Evolutionary conservation across 495 filamentous ascomycete genomes (phyloP).

Genomic region (Durotheca rogersii): DNA sequence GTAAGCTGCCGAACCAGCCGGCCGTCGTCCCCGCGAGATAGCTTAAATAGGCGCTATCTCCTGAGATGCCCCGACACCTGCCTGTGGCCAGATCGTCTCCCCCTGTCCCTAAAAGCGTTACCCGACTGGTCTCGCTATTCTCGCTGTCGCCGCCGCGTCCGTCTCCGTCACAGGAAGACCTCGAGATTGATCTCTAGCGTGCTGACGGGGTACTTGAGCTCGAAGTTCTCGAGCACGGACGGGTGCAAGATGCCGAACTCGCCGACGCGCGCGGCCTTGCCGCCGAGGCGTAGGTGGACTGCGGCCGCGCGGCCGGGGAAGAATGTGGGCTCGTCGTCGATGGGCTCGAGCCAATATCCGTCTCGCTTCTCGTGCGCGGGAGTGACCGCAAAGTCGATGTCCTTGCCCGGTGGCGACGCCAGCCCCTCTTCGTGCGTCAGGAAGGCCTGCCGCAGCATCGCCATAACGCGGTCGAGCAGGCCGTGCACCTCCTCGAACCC

Average conservation of each 20-base stretch:
- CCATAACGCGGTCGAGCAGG: slow-evolving; percentile 84
- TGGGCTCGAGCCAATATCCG: slow-evolving; percentile 90
- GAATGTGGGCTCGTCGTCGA: slow-evolving; percentile 81
- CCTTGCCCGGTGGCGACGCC: slow-evolving; percentile 40
- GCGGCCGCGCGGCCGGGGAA: slow-evolving; percentile 86
- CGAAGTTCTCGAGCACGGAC: slow-evolving; percentile 88
- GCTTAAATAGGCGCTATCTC: no score
- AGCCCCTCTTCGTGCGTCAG: slow-evolving; percentile 72
- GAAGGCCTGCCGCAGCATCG: slow-evolving; percentile 86
- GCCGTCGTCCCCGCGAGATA: no score
- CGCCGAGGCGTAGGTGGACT: slow-evolving; percentile 69
- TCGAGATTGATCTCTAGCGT: slow-evolving; percentile 95
- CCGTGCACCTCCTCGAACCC: slow-evolving; percentile 98
- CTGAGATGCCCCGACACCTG: no score
- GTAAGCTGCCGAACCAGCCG: no score
- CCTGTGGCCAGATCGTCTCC: no score
- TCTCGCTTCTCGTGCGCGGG: slow-evolving; percentile 55
- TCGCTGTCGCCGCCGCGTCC: no score
- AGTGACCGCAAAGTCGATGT: slow-evolving; percentile 48
- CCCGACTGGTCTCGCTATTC: no score
- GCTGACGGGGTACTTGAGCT: slow-evolving; percentile 88
- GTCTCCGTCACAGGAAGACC: slow-evolving; percentile 57
- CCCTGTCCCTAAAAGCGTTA: not conserved
- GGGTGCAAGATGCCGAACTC: slow-evolving; percentile 93
- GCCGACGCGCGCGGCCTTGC: slow-evolving; percentile 72